phyloP scores from a whole-genome alignment of 2,329 filamentous ascomycete genomes.

The Aureobasidium sp. region DNA sequence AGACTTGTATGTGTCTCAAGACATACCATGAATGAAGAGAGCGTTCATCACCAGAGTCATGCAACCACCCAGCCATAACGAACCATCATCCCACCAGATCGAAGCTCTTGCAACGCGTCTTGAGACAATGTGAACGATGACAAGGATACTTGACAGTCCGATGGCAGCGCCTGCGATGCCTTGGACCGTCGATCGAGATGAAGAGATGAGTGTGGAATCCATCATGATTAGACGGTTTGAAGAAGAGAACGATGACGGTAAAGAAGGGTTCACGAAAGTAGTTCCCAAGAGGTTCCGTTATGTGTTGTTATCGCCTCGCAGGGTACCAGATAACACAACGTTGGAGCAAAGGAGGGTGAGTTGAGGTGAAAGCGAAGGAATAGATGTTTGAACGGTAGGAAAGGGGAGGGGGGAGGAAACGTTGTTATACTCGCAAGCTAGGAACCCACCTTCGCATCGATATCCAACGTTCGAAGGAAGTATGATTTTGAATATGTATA shows the following conservation, averaged over 20 bases:
- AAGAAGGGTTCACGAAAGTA: conserved; percentile 5
- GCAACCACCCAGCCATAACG: conserved; percentile 5
- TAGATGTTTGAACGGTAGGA: conserved; percentile 3
- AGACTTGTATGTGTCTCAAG: neutral
- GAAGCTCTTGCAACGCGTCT: conserved; percentile 3
- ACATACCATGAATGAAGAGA: conserved; percentile 12
- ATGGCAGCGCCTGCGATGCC: conserved; percentile 3
- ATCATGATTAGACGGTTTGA: conserved; percentile 2
- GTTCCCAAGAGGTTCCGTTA: conserved; percentile 11
- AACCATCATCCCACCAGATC: conserved; percentile 14
- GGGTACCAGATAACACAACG: conserved; percentile 6
- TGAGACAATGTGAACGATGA: neutral
- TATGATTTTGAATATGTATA: conserved; percentile 2
- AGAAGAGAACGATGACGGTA: neutral
- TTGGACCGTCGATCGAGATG: conserved; percentile 7
- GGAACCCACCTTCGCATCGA: neutral
- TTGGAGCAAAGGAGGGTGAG: conserved; percentile 7
- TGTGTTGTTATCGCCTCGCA: neutral
- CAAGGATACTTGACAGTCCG: conserved; percentile 3
- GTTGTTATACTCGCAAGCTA: conserved; percentile 14
- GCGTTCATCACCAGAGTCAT: conserved; percentile 6
- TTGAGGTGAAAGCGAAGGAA: neutral
- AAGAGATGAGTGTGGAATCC: conserved; percentile 11
- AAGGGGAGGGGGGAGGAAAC: conserved; percentile 6
- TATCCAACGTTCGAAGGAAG: conserved; percentile 4